Base-by-base conservation (phyloP, 83 land plant genomes). In the Diphasiastrum complanatum region DNA sequence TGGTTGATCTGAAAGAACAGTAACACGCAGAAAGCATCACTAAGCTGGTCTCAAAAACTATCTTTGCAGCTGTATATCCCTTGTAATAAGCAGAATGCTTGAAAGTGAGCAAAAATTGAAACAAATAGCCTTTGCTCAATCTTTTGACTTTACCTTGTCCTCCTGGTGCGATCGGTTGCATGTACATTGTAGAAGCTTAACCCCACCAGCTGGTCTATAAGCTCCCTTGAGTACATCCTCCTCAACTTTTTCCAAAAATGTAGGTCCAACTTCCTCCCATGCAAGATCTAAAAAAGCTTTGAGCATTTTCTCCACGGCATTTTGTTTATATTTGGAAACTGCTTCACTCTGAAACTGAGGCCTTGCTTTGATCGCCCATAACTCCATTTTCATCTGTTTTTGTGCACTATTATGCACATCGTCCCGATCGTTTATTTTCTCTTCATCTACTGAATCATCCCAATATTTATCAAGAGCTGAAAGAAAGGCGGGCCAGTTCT, bases 391-490 rank as follows among this genome's bases (percentile, higher is more conserved):
- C 4, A 22, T 3, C 3, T 25, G 32, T 4, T 2, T 51, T 6
- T 51, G 14, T 33, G 2, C 10, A 25, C 30, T 23, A 14, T 20
- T 2, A 2, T 4, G 2, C 5, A 11, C 55, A 6, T 51, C 55
- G 4, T 51, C 55, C 11, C 32, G 55, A 3, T 51, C 55, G n/a
- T n/a, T n/a, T n/a, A n/a, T n/a, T 2, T 51, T 33, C 3, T 29
- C 30, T 5, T 51, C 55, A 18, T 3, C 10, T 14, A 33, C 55
- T 5, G 12, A 4, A 20, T 51, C 25, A 3, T 25, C 3, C 55
- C 55, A 51, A 51, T 51, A 25, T 3, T 51, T 51, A 6, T 51
- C 55, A 2, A 51, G 28, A 3, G 55, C n/a, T 51, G 26, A 29
- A 14, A 27, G 30, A 25, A 51, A 51, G 26, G 26, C 12, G 28